These are phyloP conservation scores for Colletotrichum trifolii DNA, from an alignment of 2,329 filamentous ascomycete species.

Conservation along the genomic window DNA sequence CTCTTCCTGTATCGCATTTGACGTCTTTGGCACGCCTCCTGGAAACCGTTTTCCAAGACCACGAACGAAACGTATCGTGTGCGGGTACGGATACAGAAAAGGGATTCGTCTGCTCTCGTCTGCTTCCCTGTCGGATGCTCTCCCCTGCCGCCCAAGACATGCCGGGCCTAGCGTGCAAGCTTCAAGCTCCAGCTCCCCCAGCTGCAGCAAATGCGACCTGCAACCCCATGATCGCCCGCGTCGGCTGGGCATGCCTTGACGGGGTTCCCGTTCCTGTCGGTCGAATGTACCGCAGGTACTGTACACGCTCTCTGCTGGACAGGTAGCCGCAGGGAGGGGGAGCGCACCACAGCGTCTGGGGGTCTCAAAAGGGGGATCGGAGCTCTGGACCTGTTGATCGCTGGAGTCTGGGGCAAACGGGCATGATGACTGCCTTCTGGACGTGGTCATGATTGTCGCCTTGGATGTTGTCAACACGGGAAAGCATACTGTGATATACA, in stretches of 20 bases:
- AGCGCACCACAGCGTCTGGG: no score
- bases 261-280: slow-evolving; percentile 21
- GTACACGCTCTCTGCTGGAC: background rate
- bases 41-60: background rate
- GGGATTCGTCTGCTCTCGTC: slow-evolving; percentile 4
- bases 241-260: slow-evolving; percentile 35
- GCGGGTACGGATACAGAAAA: background rate
- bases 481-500: no score
- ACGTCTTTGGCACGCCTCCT: background rate
- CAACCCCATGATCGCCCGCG: slow-evolving; percentile 32
- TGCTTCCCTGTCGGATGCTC: background rate
- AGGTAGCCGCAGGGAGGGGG: background rate
- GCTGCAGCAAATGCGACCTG: background rate
- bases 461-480: no score
- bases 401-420: no score
- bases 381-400: no score
- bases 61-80: background rate
- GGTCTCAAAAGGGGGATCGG: no score
- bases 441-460: no score
- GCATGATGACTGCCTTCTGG: no score
- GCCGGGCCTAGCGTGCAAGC: slow-evolving; percentile 22
- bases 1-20: slow-evolving; percentile 2
- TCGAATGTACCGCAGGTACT: background rate
- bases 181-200: slow-evolving; percentile 15
- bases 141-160: slow-evolving; percentile 28